Base-by-base conservation (phyloP, 352 stramenopile species). In the Aphanomyces euteiches region DNA sequence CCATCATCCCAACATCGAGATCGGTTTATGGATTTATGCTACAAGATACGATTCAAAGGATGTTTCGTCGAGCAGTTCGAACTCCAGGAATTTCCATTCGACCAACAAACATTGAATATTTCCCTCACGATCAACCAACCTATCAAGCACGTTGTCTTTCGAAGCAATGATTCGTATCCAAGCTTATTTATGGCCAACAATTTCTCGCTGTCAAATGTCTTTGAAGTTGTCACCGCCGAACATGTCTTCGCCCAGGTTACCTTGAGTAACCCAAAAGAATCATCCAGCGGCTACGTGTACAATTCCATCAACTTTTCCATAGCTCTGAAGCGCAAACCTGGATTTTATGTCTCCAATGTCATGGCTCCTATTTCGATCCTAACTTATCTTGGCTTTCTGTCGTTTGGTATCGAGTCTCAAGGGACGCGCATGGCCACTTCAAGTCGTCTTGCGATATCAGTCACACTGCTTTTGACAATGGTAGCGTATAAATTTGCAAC, bases 401-500 rank as follows among this genome's bases (percentile, higher is more conserved):
- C 72, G 56, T 78, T 76, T 69, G 72, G 65, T n/a, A 66, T 78
- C 15, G 64, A 75, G 5, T 39, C 38, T 15, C 15, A 37, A 21
- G 47, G 19, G 56, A 73, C 38, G 66, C 69, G 34, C 19, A 67
- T 57, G 40, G 66, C 10, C 10, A 50, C 67, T 21, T 19, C 50
- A 17, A 67, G 72, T 21, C 73, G 75, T 19, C 56, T 77, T 5
- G 72, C 72, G 7, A 75, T 73, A 3, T 77, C 73, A 8, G 36
- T 80, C 17, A 80, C 75, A n/a, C 58, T 80, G n/a, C 47, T 80
- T 19, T 61, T 80, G 38, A 74, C 74, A 38, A 71, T 64, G 8
- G 72, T 78, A 10, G 69, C 73, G 8, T 79, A 82, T 59, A 79
- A 75, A 60, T 77, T 69, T 61, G 72, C 69, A 40, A 74, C 71